Percentiles rank a stretch among this genome's conserved stretches.
phyloP scores from a whole-genome alignment of 176 grass and related monocot species.

The Cymbopogon citratus region DNA sequence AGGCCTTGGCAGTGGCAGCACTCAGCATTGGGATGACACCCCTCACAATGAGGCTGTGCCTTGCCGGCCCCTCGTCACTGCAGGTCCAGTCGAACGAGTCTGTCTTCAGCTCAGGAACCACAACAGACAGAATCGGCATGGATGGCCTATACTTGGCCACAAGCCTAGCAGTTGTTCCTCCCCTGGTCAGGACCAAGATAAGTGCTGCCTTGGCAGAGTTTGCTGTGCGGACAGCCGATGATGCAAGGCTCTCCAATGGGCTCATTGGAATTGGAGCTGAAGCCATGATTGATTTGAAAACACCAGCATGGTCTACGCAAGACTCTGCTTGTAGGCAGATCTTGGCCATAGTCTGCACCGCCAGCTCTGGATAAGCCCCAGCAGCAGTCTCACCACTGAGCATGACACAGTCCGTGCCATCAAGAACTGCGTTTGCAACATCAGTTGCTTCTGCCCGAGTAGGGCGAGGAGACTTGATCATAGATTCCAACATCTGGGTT shows the following conservation, averaged over 20 bases:
- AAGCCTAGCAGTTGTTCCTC: conserved; percentile 73
- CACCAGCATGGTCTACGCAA: conserved; percentile 47
- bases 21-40: conserved; percentile 74
- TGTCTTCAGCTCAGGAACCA: conserved; percentile 77
- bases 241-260: conserved; percentile 76
- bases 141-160: conserved; percentile 79
- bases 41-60: conserved; percentile 74
- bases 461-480: conserved; percentile 84
- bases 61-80: conserved; percentile 68
- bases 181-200: conserved; percentile 71
- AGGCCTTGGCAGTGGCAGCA: conserved; percentile 63
- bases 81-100: conserved; percentile 67
- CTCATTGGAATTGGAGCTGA: conserved; percentile 74
- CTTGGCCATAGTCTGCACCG: conserved; percentile 73
- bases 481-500: conserved; percentile 88
- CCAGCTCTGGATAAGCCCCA: conserved; percentile 79
- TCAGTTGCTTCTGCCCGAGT: conserved; percentile 79
- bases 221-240: conserved; percentile 77
- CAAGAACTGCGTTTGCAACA: conserved; percentile 77
- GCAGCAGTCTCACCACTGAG: conserved; percentile 83
- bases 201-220: conserved; percentile 59
- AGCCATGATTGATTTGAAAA: conserved; percentile 69
- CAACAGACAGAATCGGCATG: conserved; percentile 70
- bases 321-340: conserved; percentile 75
- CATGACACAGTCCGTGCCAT: conserved; percentile 80